Percentiles rank a stretch among this genome's conserved stretches.
phyloP scores from a whole-genome alignment of 2,329 filamentous ascomycete species.

The Alternaria panax region DNA sequence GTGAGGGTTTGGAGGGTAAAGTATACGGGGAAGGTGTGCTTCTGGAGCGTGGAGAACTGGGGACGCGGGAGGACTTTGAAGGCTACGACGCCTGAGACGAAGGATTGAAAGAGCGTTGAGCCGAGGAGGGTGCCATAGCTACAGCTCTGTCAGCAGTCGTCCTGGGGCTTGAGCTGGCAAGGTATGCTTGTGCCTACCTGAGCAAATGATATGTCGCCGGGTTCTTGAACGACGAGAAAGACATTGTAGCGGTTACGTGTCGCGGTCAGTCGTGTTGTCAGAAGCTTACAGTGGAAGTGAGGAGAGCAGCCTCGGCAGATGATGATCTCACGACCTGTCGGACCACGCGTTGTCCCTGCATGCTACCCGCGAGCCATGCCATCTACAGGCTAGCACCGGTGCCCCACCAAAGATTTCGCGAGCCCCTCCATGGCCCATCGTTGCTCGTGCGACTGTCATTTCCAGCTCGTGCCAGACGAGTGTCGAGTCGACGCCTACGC shows the following conservation, averaged over 20 bases:
- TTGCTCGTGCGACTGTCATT: neutral
- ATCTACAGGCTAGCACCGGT: neutral
- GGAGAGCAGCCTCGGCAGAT: conserved; percentile 19
- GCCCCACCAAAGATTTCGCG: conserved; percentile 4
- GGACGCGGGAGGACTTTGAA: conserved; percentile 79
- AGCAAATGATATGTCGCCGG: conserved; percentile 79
- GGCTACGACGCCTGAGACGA: conserved; percentile 75
- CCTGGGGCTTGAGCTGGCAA: neutral
- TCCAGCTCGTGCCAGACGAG: neutral
- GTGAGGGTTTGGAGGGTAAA: conserved; percentile 82
- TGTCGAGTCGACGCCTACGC: neutral
- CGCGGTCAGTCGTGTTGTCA: neutral
- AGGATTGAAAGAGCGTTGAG: conserved; percentile 86
- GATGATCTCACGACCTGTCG: conserved; percentile 33
- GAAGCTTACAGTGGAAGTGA: neutral
- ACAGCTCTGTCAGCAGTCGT: conserved; percentile 14
- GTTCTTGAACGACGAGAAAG: conserved; percentile 63
- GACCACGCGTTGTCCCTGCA: conserved; percentile 16
- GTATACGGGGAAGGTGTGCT: conserved; percentile 81
- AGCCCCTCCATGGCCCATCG: conserved; percentile 6
- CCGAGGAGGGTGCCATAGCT: conserved; percentile 91
- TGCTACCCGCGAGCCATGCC: neutral
- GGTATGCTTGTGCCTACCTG: conserved; percentile 58
- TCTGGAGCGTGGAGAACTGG: conserved; percentile 82
- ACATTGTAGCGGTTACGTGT: conserved; percentile 39